Evolutionary conservation across 805 yeast genomes (phyloP), one percentile per base, ranked within the genome.

Genomic region (Candida insectorum): DNA sequence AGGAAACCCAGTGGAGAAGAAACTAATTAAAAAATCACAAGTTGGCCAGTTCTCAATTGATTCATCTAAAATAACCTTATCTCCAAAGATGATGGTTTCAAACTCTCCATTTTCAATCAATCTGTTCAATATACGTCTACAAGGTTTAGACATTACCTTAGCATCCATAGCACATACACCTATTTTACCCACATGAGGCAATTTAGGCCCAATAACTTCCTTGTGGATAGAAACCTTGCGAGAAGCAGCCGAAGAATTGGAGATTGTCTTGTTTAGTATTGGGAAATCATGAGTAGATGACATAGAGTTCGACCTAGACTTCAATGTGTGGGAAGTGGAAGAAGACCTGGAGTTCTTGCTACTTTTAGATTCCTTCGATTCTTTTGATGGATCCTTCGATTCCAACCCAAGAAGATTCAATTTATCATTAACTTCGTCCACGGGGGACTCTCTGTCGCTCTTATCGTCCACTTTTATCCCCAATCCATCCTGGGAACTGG

Each of bases 81-180:
- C 99, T 39, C 97, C 97, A 65, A 93, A 93, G 34, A 93, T 88
- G 13, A 93, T 85, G 0, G 97, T 87, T 52, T 93, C 97, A 56
- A 93, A 93, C 62, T 93, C 97, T 18, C 96, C 97, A 47, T 85
- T 80, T 46, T 85, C 95, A 38, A 91, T 85, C 52, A 93, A 65
- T 33, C 96, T 69, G 56, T 85, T 88, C 49, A 93, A 68, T 44
- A 93, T 93, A 41, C 85, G 85, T 39, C 97, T 70, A 54, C 97
- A 91, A 2, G 99, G 98, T 63, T 93, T 93, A 27, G 95, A 83
- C 52, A 95, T 72, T 2, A 89, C 98, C 59, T 93, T 93, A 39
- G 89, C 81, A 59, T 93, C 99, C 97, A 93, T 89, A 8, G 99
- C 99, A 63, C 99, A 93, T 2, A 93, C 96, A 33, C 99, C 99